Percentiles rank a stretch among this genome's conserved stretches.
phyloP scores from a whole-genome alignment of 371 early-diverging fungal species.

The Pancytospora epiphaga region DNA sequence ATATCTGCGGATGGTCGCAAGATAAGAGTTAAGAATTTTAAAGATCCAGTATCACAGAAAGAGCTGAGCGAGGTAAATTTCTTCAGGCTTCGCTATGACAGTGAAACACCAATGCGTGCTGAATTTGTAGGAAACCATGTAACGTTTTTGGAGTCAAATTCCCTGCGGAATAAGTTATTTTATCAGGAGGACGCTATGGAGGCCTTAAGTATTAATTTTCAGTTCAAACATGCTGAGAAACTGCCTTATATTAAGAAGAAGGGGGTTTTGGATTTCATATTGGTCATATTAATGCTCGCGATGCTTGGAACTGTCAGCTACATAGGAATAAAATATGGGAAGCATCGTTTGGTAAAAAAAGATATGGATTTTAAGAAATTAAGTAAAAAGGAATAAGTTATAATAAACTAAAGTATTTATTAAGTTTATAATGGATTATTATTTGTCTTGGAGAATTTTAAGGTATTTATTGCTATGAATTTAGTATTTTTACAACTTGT shows the following conservation, averaged over 20 bases:
- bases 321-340: constrained; percentile 31
- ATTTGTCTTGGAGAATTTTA: too few species aligned
- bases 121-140: constrained; percentile 59
- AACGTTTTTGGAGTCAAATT: constrained; percentile 58
- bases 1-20: constrained; percentile 60
- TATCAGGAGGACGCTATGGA: constrained; percentile 60
- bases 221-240: constrained; percentile 52
- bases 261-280: constrained; percentile 30
- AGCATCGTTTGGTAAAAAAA: background rate
- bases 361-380: background rate
- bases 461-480: too few species aligned
- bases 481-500: too few species aligned
- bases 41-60: constrained; percentile 57
- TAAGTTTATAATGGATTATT: too few species aligned
- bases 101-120: constrained; percentile 54
- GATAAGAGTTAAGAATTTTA: constrained; percentile 59
- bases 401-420: background rate
- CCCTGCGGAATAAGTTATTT: constrained; percentile 60
- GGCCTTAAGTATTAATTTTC: constrained; percentile 60
- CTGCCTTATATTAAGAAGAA: constrained; percentile 33
- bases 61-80: constrained; percentile 57
- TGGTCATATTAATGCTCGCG: constrained; percentile 26
- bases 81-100: constrained; percentile 55
- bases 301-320: constrained; percentile 22
- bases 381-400: background rate